phyloP scores from a whole-genome alignment of 2,329 filamentous ascomycete genomes.

The Ascochyta rabiei region DNA sequence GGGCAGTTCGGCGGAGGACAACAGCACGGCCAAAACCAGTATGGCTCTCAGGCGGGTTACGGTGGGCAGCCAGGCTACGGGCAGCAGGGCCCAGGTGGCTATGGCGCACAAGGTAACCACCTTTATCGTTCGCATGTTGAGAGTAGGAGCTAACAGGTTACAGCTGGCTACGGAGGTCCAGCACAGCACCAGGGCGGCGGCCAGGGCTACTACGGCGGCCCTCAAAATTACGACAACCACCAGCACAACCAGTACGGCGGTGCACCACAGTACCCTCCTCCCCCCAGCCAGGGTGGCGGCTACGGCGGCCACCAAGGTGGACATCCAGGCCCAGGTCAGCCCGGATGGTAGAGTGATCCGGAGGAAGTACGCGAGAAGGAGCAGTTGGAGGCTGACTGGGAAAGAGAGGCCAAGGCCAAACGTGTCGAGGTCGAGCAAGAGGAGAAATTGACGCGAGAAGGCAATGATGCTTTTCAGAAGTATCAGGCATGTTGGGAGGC shows the following conservation, averaged over 20 bases:
- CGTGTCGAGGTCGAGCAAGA: background rate
- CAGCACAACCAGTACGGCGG: conserved; percentile 36
- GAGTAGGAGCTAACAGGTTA: conserved; percentile 3
- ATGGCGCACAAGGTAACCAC: conserved; percentile 28
- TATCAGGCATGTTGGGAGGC: background rate
- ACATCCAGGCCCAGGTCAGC: conserved; percentile 24
- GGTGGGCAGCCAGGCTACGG: conserved; percentile 35
- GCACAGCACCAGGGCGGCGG: conserved; percentile 28
- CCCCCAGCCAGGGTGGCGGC: conserved; percentile 16
- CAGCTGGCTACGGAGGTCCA: conserved; percentile 42
- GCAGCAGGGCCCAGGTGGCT: conserved; percentile 26
- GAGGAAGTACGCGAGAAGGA: background rate
- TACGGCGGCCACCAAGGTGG: conserved; percentile 8
- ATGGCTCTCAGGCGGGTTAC: conserved; percentile 33
- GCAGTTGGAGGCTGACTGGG: background rate
- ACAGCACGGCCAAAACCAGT: conserved; percentile 17
- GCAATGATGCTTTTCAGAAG: background rate
- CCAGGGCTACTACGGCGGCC: conserved; percentile 33
- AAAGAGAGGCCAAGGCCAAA: background rate
- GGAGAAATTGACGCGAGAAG: background rate
- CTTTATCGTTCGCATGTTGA: background rate
- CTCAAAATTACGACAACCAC: conserved; percentile 39
- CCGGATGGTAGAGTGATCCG: conserved; percentile 30
- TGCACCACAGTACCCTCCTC: conserved; percentile 20
- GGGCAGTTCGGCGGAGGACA: conserved; percentile 22